These are phyloP conservation scores for Termitomyces sp. DNA, from an alignment of 768 basidiomycete genomes.

Conservation along the genomic window DNA sequence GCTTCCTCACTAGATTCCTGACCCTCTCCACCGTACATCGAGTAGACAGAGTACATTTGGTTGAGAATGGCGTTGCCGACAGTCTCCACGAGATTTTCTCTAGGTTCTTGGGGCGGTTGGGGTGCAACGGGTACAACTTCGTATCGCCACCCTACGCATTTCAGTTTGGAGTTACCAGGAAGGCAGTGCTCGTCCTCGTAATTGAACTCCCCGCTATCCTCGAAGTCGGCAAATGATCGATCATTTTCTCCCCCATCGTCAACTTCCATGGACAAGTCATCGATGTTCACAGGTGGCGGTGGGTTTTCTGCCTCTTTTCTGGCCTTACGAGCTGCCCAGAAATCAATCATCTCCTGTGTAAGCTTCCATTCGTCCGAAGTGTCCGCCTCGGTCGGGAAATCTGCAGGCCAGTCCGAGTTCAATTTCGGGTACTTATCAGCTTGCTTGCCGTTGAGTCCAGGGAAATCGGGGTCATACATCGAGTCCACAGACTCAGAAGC, in stretches of 20 bases:
- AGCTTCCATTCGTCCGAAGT: slow-evolving; percentile 13
- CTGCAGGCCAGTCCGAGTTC: slow-evolving; percentile 5
- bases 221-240: slow-evolving; percentile 5
- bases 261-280: background rate
- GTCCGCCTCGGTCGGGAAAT: slow-evolving; percentile 8
- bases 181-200: slow-evolving; percentile 2
- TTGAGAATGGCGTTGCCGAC: slow-evolving; percentile 1
- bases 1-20: background rate
- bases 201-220: background rate
- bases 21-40: background rate
- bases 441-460: slow-evolving; percentile 5
- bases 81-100: background rate
- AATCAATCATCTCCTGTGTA: slow-evolving; percentile 9
- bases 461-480: slow-evolving; percentile 9
- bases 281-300: slow-evolving; percentile 1
- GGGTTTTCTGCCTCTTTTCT: slow-evolving; percentile 9
- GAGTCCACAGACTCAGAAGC: slow-evolving; percentile 3
- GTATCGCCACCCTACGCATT: slow-evolving; percentile 8
- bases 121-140: background rate
- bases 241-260: slow-evolving; percentile 4
- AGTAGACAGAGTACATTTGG: background rate
- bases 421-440: slow-evolving; percentile 1
- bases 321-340: slow-evolving; percentile 8
- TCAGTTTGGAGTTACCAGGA: slow-evolving; percentile 6
- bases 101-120: background rate